These are phyloP conservation scores for Hymenoscyphus repandus DNA, from an alignment of 2,329 filamentous ascomycete genomes.

Conservation along the genomic window DNA sequence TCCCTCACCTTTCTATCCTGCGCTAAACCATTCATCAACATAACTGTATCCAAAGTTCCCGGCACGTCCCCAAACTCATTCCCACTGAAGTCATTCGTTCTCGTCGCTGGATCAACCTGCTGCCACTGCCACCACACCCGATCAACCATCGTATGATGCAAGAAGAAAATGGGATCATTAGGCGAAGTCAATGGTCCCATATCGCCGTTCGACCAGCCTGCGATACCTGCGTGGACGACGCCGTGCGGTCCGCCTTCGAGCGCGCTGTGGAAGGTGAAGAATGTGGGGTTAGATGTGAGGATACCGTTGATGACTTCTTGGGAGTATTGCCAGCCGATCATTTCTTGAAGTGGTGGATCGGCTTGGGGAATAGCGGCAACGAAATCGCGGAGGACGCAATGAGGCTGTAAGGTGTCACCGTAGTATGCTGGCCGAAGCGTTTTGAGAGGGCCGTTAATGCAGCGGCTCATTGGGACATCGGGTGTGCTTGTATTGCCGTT, in stretches of 20 bases:
- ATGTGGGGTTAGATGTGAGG: background rate
- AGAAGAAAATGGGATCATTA: conserved; percentile 1
- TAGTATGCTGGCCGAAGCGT: background rate
- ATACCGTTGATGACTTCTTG: background rate
- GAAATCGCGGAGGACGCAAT: conserved; percentile 3
- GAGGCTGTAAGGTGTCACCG: background rate
- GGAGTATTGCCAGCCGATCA: background rate
- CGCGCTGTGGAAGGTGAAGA: background rate
- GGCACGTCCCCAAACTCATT: background rate
- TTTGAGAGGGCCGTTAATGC: conserved; percentile 2
- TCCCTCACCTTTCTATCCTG: background rate
- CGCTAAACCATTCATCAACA: background rate
- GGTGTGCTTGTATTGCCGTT: background rate
- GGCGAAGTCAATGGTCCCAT: background rate
- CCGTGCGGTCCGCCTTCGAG: background rate
- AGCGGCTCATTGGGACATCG: background rate
- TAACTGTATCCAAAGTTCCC: background rate
- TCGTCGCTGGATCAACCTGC: background rate
- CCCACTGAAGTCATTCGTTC: background rate
- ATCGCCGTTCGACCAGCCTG: background rate
- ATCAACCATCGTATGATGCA: conserved; percentile 1
- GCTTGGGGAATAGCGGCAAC: background rate
- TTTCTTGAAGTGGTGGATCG: background rate
- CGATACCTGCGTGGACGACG: background rate
- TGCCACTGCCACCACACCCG: conserved; percentile 1